Base-by-base conservation (phyloP, 306 rosid genomes). In the Myrica gale region DNA sequence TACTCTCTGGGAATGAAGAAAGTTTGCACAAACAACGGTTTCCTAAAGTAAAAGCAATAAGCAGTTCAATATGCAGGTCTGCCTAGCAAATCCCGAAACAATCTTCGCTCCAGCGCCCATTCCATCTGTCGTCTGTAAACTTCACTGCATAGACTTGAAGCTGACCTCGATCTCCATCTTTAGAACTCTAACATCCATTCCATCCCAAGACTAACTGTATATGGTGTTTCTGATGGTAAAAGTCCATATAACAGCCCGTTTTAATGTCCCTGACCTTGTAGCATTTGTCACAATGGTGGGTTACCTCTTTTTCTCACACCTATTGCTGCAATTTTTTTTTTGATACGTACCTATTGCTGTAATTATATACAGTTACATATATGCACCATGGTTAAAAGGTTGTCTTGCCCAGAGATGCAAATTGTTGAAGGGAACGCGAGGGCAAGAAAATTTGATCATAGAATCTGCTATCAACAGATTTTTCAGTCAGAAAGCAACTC, bases 401-500 rank as follows among this genome's bases (percentile, higher is more conserved):
- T 2, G 37, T 32, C 47, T 55, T 48, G 75, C 53, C 61, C 54
- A 21, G 55, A 68, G 85, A 79, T 48, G 73, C 71, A 73, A 60
- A 66, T 63, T 45, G 74, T 78, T 68, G 41, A 68, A 57, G 75
- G 70, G 69, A 48, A 26, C 6, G 11, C 39, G 76, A 45, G 78
- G 72, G 68, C 70, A 66, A 66, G 20, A 68, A 74, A 74, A 61
- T 74, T 83, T 71, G 60, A 44, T 3, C 65, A 69, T 51, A 58
- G 76, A 71, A 74, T 57, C 74, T 61, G 45, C 50, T 61, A 60
- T 50, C 67, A 74, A 78, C 62, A 42, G 80, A 80, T 74, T 39
- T 68, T 78, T 85, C 85, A 96, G 82, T 96, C 99, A 17, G 99
- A 92, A 11, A 96, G 84, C 82, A 92, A 69, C 89, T 92, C 99